Evolutionary conservation across 2,329 filamentous ascomycete genomes (phyloP), one percentile per base, ranked within the genome.

Genomic region (Alternaria rosae): DNA sequence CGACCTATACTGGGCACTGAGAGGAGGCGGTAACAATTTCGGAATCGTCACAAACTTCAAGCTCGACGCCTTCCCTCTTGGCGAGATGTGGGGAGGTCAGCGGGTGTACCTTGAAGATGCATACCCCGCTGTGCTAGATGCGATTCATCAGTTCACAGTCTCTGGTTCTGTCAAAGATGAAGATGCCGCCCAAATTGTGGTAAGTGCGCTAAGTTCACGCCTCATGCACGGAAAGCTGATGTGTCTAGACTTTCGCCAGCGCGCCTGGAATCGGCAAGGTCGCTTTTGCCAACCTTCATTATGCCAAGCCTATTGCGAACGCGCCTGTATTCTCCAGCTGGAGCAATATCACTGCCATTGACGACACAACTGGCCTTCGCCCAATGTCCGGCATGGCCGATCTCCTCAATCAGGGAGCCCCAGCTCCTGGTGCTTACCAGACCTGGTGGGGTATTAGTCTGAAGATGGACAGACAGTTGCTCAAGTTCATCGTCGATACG

Each of bases 1-100:
- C 4, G 81, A 83, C 48, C 76, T 81, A 5, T 81, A 77, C 64
- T 72, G 68, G 62, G 77, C 76, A 0, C 57, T 79, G 10, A 71
- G 76, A 54, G 77, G 78, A 11, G 74, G 72, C 17, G 71, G 71
- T 1, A 70, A 68, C 51, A 74, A 76, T 11, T 75, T 75, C 45
- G 82, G 74, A 3, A 66, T 76, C 9, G 70, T 76, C 12, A 76
- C 71, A 11, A 68, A 67, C 12, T 74, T 75, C 61, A 67, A 70
- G n/a, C 58, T 70, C 5, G 28, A 56, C 8, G 48, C 69, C 10
- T 69, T 69, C 21, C 66, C 70, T 2, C 57, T 67, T 1, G 64
- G 66, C 2, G 55, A 69, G 17, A 71, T 75, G 68, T 75, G 70
- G 71, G 69, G 69, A 21, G 72, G 70, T 10, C 54, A 59, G 13